Evolutionary conservation across 176 grass and related monocot species (phyloP).

Genomic region (Carex kokanica): DNA sequence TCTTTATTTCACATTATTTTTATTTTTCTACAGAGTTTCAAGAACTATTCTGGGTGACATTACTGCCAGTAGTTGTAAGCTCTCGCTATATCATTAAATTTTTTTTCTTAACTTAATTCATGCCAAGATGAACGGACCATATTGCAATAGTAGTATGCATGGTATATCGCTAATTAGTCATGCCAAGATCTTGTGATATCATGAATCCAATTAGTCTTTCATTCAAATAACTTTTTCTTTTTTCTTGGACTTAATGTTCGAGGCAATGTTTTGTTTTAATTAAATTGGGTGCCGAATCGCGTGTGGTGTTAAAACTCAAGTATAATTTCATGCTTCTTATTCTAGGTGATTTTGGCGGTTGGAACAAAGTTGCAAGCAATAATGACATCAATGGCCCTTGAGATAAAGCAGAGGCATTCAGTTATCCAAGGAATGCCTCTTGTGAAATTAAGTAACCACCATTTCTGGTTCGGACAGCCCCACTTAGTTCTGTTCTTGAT

Average conservation of each 20-base stretch:
- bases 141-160: not conserved
- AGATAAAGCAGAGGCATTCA: constrained; percentile 53
- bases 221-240: not conserved
- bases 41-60: constrained; percentile 75
- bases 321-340: not conserved
- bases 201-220: not conserved
- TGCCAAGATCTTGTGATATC: not conserved
- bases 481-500: constrained; percentile 81
- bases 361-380: constrained; percentile 78
- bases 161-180: not conserved
- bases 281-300: not conserved
- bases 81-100: not conserved
- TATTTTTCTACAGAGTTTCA: constrained; percentile 48
- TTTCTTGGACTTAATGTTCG: not conserved
- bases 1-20: not conserved
- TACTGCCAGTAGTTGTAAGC: constrained; percentile 68
- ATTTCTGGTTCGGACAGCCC: constrained; percentile 79
- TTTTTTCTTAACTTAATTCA: too few relatives aligned
- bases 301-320: not conserved
- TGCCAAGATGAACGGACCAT: too few relatives aligned
- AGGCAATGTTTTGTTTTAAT: not conserved
- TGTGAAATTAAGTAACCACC: constrained; percentile 66
- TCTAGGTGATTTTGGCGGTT: constrained; percentile 63
- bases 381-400: constrained; percentile 82
- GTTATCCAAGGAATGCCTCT: constrained; percentile 70